Percentiles rank a stretch among this genome's conserved stretches.
phyloP scores from a whole-genome alignment of 2,329 filamentous ascomycete genomes.

The Bipolaris gigantea region DNA sequence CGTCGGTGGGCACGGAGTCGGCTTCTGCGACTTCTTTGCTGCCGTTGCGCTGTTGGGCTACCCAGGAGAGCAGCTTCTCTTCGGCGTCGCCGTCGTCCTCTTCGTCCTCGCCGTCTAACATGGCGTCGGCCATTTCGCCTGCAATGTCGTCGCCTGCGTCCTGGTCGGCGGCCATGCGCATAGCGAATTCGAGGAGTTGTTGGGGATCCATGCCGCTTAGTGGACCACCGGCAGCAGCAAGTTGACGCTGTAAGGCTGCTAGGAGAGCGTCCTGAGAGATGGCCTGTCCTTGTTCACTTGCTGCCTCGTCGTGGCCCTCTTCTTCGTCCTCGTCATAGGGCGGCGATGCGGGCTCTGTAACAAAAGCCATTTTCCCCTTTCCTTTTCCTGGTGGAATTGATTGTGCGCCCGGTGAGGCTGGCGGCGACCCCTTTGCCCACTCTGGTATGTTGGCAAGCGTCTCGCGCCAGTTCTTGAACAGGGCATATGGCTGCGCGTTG shows the following conservation, averaged over 20 bases:
- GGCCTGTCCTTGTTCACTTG: constrained; percentile 17
- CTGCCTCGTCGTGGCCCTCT: constrained; percentile 19
- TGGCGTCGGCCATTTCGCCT: constrained; percentile 47
- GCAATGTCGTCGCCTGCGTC: constrained; percentile 48
- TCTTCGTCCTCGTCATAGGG: constrained; percentile 18
- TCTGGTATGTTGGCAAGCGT: constrained; percentile 37
- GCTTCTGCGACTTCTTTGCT: constrained; percentile 11
- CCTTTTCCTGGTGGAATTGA: constrained; percentile 12
- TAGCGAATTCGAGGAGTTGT: constrained; percentile 48
- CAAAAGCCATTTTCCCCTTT: constrained; percentile 11
- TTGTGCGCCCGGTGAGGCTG: constrained; percentile 15
- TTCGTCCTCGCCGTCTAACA: constrained; percentile 45
- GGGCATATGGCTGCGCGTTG: constrained; percentile 40
- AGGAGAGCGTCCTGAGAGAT: constrained; percentile 48
- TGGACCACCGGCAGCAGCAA: constrained; percentile 40
- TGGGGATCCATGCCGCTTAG: constrained; percentile 47
- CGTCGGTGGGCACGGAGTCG: constrained; percentile 11
- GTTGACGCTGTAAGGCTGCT: constrained; percentile 38
- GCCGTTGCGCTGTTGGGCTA: constrained; percentile 33
- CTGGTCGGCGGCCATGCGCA: constrained; percentile 50
- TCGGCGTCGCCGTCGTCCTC: constrained; percentile 32
- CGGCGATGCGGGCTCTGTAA: constrained; percentile 19
- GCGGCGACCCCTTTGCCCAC: constrained; percentile 27
- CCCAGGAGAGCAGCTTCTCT: constrained; percentile 38
- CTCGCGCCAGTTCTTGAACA: constrained; percentile 52